Conservation (phyloP, 2,329 filamentous ascomycete species). For the Metarhizium album region DNA sequence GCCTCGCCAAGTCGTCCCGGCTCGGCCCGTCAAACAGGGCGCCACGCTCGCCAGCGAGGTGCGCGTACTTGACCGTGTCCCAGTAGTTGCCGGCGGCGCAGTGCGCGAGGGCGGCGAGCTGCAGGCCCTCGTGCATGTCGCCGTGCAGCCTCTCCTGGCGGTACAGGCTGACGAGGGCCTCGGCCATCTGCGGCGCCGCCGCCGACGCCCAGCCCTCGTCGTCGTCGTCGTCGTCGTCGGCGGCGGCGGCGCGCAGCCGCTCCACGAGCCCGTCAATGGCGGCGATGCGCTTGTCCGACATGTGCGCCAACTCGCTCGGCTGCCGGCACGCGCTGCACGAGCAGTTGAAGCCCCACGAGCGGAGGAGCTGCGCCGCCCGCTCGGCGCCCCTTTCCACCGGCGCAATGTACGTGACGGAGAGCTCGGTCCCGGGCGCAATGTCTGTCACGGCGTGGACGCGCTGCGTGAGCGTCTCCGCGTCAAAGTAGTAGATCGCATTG, state of each 20-base stretch:
- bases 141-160: constrained; percentile 29
- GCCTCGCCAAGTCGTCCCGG: background rate
- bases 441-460: constrained; percentile 27
- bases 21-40: constrained; percentile 11
- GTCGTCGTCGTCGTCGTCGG: background rate
- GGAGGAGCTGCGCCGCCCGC: constrained; percentile 20
- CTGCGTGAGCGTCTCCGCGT: constrained; percentile 26
- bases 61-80: constrained; percentile 27
- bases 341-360: constrained; percentile 30
- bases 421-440: constrained; percentile 31
- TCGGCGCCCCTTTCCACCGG: constrained; percentile 12
- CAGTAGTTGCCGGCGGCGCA: constrained; percentile 28
- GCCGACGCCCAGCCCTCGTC: constrained; percentile 3
- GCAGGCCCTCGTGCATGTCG: constrained; percentile 23
- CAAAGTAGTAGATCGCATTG: constrained; percentile 33
- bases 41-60: constrained; percentile 26
- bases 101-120: constrained; percentile 27
- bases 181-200: constrained; percentile 24
- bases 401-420: constrained; percentile 32
- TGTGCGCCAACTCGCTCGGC: constrained; percentile 13
- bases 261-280: background rate
- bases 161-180: constrained; percentile 27
- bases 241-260: too few species aligned
- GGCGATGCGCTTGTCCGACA: constrained; percentile 23
- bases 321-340: constrained; percentile 28